Evolutionary conservation across 2,329 filamentous ascomycete species (phyloP).

Genomic region (Coleophoma eucalyptorum): DNA sequence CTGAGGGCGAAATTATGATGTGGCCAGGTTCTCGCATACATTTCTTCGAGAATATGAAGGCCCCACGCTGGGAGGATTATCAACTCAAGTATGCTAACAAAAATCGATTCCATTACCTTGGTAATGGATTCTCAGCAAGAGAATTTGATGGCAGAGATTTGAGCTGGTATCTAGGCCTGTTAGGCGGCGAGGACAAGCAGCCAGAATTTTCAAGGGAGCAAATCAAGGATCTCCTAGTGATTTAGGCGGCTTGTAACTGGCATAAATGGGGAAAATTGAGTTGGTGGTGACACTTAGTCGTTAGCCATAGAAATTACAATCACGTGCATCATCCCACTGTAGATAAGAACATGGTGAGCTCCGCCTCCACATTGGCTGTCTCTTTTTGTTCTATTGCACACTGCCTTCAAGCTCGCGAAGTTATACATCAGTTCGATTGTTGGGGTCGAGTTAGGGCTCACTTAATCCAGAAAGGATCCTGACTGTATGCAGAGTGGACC

Average conservation of each 20-base stretch:
- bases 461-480: no score
- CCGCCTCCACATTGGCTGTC: background rate
- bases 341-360: background rate
- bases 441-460: no score
- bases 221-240: background rate
- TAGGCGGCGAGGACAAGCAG: slow-evolving; percentile 9
- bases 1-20: slow-evolving; percentile 22
- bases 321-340: background rate
- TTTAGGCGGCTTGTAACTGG: background rate
- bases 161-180: slow-evolving; percentile 8
- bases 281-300: background rate
- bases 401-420: background rate
- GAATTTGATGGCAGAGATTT: slow-evolving; percentile 24
- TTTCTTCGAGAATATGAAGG: slow-evolving; percentile 36
- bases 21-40: slow-evolving; percentile 47
- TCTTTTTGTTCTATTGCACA: background rate
- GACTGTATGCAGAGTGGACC: background rate
- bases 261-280: background rate
- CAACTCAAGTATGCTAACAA: slow-evolving; percentile 28
- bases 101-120: slow-evolving; percentile 29
- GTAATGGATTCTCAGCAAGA: slow-evolving; percentile 34
- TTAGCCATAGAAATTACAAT: background rate
- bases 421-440: background rate
- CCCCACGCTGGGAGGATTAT: slow-evolving; percentile 37
- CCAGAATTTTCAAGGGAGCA: background rate